Evolutionary conservation across 2,329 filamentous ascomycete species (phyloP).

Genomic region (Fusarium sp.): DNA sequence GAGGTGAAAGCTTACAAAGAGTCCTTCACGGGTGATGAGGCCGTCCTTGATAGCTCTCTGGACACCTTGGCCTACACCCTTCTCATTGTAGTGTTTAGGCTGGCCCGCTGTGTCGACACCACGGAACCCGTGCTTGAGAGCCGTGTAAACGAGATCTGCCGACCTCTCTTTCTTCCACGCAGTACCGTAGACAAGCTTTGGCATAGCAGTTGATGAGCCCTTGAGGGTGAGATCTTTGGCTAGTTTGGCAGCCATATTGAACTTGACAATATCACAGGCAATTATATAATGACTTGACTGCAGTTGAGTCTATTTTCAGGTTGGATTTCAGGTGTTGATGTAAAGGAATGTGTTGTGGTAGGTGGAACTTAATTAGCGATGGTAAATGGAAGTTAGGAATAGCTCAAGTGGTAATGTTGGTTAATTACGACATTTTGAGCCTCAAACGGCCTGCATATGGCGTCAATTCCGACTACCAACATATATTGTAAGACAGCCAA

Average conservation of each 20-base stretch:
- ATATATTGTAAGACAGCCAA: constrained; percentile 19
- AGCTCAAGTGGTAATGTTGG: constrained; percentile 6
- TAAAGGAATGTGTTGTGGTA: neutral
- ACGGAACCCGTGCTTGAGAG: constrained; percentile 78
- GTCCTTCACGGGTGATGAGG: constrained; percentile 67
- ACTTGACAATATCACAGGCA: neutral
- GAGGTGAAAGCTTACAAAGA: constrained; percentile 70
- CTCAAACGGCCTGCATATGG: constrained; percentile 24
- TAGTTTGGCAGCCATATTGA: constrained; percentile 44
- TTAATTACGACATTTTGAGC: constrained; percentile 32
- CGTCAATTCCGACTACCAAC: constrained; percentile 18
- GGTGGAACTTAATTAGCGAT: neutral
- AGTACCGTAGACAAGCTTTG: constrained; percentile 80
- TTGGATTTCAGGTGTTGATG: neutral
- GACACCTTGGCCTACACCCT: constrained; percentile 78
- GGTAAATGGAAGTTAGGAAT: constrained; percentile 5
- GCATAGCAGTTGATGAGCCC: constrained; percentile 58
- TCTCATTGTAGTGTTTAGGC: constrained; percentile 83
- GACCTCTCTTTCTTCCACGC: constrained; percentile 87
- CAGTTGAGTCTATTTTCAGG: neutral
- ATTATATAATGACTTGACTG: too few species aligned
- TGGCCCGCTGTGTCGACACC: constrained; percentile 85
- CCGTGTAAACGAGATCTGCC: constrained; percentile 76
- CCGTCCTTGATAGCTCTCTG: constrained; percentile 72
- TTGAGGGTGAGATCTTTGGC: constrained; percentile 55